Conservation (phyloP, 192 early-diverging fungal genomes). For the Podila epicladia region DNA sequence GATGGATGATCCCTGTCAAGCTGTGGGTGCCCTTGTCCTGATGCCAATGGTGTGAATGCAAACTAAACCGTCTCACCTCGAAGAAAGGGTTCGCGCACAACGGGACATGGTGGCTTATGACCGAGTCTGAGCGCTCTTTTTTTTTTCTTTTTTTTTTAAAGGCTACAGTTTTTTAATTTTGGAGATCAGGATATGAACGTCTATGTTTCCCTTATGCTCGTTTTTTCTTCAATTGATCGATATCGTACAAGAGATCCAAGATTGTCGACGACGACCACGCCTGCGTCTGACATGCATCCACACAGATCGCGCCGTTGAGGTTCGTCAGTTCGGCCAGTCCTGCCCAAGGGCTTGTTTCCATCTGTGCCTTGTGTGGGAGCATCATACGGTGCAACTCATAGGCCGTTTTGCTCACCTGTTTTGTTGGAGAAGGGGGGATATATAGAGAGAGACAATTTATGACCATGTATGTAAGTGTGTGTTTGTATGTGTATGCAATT, state of each 20-base stretch:
- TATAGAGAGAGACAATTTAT: slow-evolving; percentile 3
- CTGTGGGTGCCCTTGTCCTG: too few species aligned
- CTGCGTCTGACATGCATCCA: slow-evolving; percentile 90
- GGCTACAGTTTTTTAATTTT: too few species aligned
- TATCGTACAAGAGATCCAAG: slow-evolving; percentile 72
- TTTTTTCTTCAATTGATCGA: slow-evolving; percentile 15
- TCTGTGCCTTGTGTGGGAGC: slow-evolving; percentile 79
- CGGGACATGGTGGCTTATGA: too few species aligned
- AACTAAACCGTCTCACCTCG: too few species aligned
- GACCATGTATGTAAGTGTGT: background rate
- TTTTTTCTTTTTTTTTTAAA: too few species aligned
- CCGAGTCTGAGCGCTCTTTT: too few species aligned
- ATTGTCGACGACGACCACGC: slow-evolving; percentile 90
- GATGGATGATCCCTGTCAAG: too few species aligned
- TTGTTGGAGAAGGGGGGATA: background rate
- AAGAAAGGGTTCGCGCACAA: too few species aligned
- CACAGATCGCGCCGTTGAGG: slow-evolving; percentile 79
- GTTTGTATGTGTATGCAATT: too few species aligned
- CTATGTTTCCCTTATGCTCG: too few species aligned
- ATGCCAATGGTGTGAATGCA: too few species aligned
- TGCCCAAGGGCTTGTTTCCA: slow-evolving; percentile 79
- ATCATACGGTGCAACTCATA: slow-evolving; percentile 76
- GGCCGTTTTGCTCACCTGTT: slow-evolving; percentile 59
- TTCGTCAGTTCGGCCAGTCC: slow-evolving; percentile 99
- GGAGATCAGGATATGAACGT: too few species aligned